Percentiles rank a stretch among this genome's conserved stretches.
Conservation (phyloP, 176 grass and related monocot species). For the Zea luxurians region DNA sequence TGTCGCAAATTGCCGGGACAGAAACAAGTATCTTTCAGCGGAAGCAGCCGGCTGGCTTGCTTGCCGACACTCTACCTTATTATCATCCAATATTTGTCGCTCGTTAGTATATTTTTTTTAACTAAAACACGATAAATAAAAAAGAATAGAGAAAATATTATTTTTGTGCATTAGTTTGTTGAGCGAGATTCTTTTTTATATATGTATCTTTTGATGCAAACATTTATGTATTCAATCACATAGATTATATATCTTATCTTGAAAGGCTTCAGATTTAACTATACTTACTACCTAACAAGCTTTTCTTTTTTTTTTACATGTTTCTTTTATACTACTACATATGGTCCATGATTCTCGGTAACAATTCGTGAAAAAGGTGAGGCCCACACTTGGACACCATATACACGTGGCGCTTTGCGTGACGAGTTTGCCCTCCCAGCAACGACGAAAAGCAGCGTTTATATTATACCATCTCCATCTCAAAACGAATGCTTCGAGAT, state of each 20-base stretch:
- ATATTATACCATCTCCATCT: too few relatives aligned
- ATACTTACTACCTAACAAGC: background rate
- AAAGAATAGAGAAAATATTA: too few relatives aligned
- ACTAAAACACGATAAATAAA: too few relatives aligned
- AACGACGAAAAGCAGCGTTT: too few relatives aligned
- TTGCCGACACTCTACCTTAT: conserved; percentile 9
- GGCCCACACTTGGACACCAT: background rate
- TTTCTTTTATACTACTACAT: background rate
- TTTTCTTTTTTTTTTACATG: background rate
- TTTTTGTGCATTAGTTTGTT: background rate
- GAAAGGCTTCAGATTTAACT: background rate
- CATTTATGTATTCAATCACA: background rate
- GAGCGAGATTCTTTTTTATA: background rate
- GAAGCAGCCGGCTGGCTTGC: background rate
- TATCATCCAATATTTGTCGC: too few relatives aligned
- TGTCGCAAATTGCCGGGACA: too few relatives aligned
- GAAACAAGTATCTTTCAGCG: background rate
- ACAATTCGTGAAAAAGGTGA: background rate
- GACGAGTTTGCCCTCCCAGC: background rate
- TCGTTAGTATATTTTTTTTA: too few relatives aligned
- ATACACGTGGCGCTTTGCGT: background rate
- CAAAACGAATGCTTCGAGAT: too few relatives aligned
- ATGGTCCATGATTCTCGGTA: background rate
- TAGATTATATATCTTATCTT: background rate
- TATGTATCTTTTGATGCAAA: background rate